Evolutionary conservation across 2,329 filamentous ascomycete genomes (phyloP), one percentile per base, ranked within the genome.

Genomic region (Cercospora brassicicola): DNA sequence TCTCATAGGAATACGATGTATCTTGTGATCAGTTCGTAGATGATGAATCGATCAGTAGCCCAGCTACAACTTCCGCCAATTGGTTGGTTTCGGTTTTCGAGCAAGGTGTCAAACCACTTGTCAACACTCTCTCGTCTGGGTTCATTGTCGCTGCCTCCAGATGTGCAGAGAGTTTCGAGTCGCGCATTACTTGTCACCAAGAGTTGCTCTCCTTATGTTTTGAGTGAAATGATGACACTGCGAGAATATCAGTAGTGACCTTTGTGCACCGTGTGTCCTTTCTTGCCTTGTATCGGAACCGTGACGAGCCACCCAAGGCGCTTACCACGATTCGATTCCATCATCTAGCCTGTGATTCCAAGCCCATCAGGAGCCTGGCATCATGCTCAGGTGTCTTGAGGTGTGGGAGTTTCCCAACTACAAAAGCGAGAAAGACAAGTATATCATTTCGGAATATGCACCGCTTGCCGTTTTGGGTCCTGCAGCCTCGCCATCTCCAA

Each of bases 401-500:
- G 7, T 1, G 36, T 39, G 36, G n/a, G 6, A 6, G 15, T 39
- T 39, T 23, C 23, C 36, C 36, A n/a, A 39, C 36, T 1, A 39
- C 13, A 15, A 39, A 15, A 39, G 13, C 15, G 36, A 39, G 2
- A 6, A 39, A 39, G 15, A 39, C 11, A n/a, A 39, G 4, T 15
- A 7, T 42, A n/a, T 42, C 36, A 42, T n/a, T 42, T 42, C n/a
- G 13, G n/a, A 7, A 42, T 42, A n/a, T 42, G 36, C 36, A 42
- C 36, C 36, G 36, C 36, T 42, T 42, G 36, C 8, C 36, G 36
- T 5, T 64, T 31, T 13, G 64, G 62, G 59, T 71, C 66, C 26
- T 30, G 69, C 30, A 20, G 28, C 26, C 65, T 59, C 6, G 69
- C 67, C 2, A 71, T 45, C 56, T 71, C 69, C 36, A 71, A 39